Percentiles rank a stretch among this genome's conserved stretches.
Conservation (phyloP, 306 rosid species). For the Arachis stenosperma region DNA sequence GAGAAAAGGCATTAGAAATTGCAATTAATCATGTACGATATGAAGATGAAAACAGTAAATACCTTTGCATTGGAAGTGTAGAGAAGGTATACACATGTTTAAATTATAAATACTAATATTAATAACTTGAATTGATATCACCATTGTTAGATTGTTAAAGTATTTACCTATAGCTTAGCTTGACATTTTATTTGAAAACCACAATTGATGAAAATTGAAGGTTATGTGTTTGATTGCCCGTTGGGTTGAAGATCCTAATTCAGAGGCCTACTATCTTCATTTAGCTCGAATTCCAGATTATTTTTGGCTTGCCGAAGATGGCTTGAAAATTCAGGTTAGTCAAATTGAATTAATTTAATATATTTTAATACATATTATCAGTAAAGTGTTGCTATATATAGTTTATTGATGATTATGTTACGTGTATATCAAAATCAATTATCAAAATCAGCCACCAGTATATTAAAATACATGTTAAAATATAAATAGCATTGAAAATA, state of each 20-base stretch:
- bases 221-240: slow-evolving; percentile 61
- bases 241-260: slow-evolving; percentile 74
- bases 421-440: no score
- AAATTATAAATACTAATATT: no score
- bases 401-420: no score
- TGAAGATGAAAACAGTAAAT: slow-evolving; percentile 67
- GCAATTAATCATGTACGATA: slow-evolving; percentile 65
- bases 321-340: slow-evolving; percentile 71
- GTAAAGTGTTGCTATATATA: no score
- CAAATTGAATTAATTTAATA: no score
- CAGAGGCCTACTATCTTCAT: slow-evolving; percentile 74
- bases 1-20: slow-evolving; percentile 54
- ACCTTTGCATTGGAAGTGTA: slow-evolving; percentile 71
- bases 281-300: slow-evolving; percentile 71
- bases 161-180: no score
- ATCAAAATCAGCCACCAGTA: no score
- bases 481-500: no score
- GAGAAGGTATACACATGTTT: slow-evolving; percentile 49
- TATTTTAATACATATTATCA: no score
- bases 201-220: slow-evolving; percentile 37
- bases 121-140: no score
- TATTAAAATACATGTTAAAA: no score
- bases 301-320: slow-evolving; percentile 84
- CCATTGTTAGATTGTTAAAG: neutral
- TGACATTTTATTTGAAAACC: neutral